A percentile compares a stretch with the other conserved stretches of the same genome.
Evolutionary conservation across 495 filamentous ascomycete genomes (phyloP).

Genomic region (Tuber borchii): DNA sequence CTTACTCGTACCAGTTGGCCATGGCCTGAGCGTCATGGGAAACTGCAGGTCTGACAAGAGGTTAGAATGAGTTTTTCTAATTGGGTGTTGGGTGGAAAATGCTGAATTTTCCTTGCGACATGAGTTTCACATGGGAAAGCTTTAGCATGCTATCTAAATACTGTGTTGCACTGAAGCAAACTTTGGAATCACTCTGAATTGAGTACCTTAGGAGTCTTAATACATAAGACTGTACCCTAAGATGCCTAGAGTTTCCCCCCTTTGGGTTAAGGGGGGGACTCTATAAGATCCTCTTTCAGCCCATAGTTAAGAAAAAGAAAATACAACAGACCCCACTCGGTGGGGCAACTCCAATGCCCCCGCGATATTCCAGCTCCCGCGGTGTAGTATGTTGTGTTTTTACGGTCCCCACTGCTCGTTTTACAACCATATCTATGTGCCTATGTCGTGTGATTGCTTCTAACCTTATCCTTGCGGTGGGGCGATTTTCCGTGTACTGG

Average conservation of each 20-base stretch:
- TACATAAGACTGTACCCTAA: neutral
- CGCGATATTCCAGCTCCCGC: no score
- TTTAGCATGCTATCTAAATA: neutral
- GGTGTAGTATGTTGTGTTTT: neutral
- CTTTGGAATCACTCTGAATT: neutral
- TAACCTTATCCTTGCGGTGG: neutral
- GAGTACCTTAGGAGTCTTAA: neutral
- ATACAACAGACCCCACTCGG: no score
- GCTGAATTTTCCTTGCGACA: neutral
- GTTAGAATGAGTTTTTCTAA: neutral
- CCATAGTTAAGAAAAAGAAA: no score
- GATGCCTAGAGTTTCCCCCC: no score
- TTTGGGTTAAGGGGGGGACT: no score
- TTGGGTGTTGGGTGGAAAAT: neutral
- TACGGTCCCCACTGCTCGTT: neutral
- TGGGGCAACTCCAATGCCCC: no score
- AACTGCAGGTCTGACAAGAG: neutral
- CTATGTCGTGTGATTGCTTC: neutral
- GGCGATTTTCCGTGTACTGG: no score
- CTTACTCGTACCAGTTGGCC: no score
- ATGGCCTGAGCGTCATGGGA: neutral
- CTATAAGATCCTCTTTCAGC: no score
- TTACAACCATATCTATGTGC: neutral
- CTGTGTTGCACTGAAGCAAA: no score
- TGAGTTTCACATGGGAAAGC: neutral